A percentile compares a stretch with the other conserved stretches of the same genome.
phyloP scores from a whole-genome alignment of 768 basidiomycete genomes.

The Tulasnella sp. region DNA sequence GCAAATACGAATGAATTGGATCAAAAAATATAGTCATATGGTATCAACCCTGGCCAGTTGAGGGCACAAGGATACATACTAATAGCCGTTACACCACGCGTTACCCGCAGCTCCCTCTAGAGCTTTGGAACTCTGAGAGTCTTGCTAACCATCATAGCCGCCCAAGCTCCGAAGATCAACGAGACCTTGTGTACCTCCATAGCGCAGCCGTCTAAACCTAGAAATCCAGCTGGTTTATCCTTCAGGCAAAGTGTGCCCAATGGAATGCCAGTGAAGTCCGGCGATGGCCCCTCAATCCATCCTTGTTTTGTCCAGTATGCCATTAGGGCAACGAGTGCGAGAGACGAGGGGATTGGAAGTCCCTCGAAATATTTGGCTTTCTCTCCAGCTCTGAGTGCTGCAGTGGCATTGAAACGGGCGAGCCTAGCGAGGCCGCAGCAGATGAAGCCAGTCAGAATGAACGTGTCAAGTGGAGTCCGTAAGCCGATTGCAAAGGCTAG shows the following conservation, averaged over 20 bases:
- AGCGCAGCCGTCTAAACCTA: slow-evolving; percentile 31
- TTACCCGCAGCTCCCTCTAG: slow-evolving; percentile 36
- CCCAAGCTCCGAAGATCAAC: slow-evolving; percentile 79
- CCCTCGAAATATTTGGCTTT: slow-evolving; percentile 97
- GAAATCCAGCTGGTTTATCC: slow-evolving; percentile 64
- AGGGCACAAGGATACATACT: background rate
- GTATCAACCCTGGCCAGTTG: slow-evolving; percentile 7
- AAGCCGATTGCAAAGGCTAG: slow-evolving; percentile 88
- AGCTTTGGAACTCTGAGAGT: slow-evolving; percentile 82
- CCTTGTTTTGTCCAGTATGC: slow-evolving; percentile 79
- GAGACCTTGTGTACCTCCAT: slow-evolving; percentile 74
- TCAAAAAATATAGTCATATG: background rate
- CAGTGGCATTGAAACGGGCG: slow-evolving; percentile 97
- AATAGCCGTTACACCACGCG: background rate
- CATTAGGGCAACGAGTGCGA: slow-evolving; percentile 71
- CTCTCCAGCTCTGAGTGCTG: slow-evolving; percentile 84
- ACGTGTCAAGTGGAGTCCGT: slow-evolving; percentile 84
- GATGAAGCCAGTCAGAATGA: slow-evolving; percentile 82
- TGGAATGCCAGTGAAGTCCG: slow-evolving; percentile 44
- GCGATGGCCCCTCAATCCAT: slow-evolving; percentile 68
- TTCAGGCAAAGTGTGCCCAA: slow-evolving; percentile 69
- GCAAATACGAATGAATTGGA: background rate
- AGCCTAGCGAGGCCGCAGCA: slow-evolving; percentile 95
- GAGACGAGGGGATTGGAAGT: slow-evolving; percentile 89
- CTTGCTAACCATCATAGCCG: slow-evolving; percentile 96